Evolutionary conservation across 805 yeast species (phyloP).

Genomic region (Metschnikowia colocasiae): DNA sequence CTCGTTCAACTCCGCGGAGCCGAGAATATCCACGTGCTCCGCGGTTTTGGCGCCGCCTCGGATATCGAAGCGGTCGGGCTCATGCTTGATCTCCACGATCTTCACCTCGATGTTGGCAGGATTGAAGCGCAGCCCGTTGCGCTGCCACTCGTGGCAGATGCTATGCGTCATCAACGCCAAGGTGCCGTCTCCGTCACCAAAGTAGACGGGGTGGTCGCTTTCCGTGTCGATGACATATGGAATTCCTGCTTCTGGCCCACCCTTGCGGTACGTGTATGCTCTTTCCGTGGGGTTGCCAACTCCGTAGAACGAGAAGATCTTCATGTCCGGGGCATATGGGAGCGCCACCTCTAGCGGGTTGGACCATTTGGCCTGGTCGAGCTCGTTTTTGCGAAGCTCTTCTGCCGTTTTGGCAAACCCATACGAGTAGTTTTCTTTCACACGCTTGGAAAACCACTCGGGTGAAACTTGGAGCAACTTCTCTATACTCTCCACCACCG

Average conservation of each 20-base stretch:
- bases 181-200: conserved; percentile 97
- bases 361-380: conserved; percentile 80
- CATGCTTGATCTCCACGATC: conserved; percentile 86
- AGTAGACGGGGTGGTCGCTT: conserved; percentile 58
- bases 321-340: conserved; percentile 92
- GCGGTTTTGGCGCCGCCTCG: conserved; percentile 98
- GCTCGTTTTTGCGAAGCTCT: conserved; percentile 63
- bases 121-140: conserved; percentile 60
- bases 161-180: conserved; percentile 81
- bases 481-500: conserved; percentile 67
- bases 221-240: conserved; percentile 71
- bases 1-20: conserved; percentile 90
- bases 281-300: conserved; percentile 97
- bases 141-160: conserved; percentile 90
- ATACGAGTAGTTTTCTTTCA: conserved; percentile 67
- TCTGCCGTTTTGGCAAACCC: conserved; percentile 63
- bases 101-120: conserved; percentile 75
- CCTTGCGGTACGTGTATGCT: conserved; percentile 77
- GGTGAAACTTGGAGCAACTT: conserved; percentile 64
- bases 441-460: conserved; percentile 66
- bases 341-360: conserved; percentile 90
- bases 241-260: conserved; percentile 49
- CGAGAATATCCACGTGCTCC: conserved; percentile 95
- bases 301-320: conserved; percentile 86
- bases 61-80: conserved; percentile 90